Percentiles rank a stretch among this genome's conserved stretches.
These are phyloP conservation scores for Nemania abortiva DNA, from an alignment of 2,329 filamentous ascomycete species.

Conservation along the genomic window DNA sequence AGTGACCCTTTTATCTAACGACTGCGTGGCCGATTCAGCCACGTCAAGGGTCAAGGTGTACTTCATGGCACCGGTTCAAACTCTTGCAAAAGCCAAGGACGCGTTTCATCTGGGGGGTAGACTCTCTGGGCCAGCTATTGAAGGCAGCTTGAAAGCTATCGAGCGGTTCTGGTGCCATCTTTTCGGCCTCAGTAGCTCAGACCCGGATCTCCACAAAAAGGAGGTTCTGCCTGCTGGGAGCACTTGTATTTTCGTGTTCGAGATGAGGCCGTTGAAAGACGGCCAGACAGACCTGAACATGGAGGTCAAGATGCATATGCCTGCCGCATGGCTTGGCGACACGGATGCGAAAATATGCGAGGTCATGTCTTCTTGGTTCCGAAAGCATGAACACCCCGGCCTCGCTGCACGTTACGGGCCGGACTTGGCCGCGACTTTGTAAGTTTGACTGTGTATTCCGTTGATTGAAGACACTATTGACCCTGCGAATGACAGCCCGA, in stretches of 20 bases:
- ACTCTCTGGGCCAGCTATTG: not conserved
- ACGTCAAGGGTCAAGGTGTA: conserved; percentile 30
- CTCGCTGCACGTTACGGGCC: conserved; percentile 22
- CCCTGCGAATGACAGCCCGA: conserved; percentile 11
- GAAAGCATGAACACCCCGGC: conserved; percentile 20
- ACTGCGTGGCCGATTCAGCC: conserved; percentile 24
- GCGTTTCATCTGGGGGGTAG: conserved; percentile 22
- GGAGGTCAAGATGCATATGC: conserved; percentile 33
- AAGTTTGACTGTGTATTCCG: not conserved
- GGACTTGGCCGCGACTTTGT: conserved; percentile 31
- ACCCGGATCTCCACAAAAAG: conserved; percentile 2
- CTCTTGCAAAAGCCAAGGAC: conserved; percentile 23
- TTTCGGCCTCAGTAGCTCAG: conserved; percentile 12
- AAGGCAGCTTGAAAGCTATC: conserved; percentile 3
- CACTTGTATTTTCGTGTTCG: conserved; percentile 11
- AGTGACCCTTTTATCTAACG: conserved; percentile 28
- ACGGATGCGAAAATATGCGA: conserved; percentile 22
- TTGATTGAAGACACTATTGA: not conserved
- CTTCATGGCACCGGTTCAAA: not conserved
- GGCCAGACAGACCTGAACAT: conserved; percentile 11
- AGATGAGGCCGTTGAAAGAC: conserved; percentile 12
- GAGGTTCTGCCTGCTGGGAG: not conserved
- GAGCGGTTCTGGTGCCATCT: conserved; percentile 16
- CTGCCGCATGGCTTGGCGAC: conserved; percentile 13
- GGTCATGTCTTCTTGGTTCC: conserved; percentile 25